These are phyloP conservation scores for Lactarius sp. DNA, from an alignment of 768 basidiomycete species.

Conservation along the genomic window DNA sequence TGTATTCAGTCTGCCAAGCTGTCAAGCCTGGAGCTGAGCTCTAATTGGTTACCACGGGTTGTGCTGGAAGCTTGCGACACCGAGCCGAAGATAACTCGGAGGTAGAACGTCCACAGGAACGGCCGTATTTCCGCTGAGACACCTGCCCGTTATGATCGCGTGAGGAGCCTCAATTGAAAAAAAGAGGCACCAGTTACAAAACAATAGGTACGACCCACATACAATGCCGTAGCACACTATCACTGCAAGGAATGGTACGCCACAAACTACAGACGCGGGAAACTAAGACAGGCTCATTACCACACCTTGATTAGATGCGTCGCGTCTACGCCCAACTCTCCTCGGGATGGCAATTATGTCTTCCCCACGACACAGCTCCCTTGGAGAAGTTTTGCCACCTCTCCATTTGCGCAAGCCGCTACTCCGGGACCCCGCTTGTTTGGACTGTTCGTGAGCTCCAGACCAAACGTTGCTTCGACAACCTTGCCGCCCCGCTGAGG, in stretches of 20 bases:
- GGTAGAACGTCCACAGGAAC: no score
- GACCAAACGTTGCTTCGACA: constrained; percentile 13
- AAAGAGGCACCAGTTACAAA: background rate
- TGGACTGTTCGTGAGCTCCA: constrained; percentile 26
- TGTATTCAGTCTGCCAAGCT: no score
- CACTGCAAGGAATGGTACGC: background rate
- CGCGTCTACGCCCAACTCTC: background rate
- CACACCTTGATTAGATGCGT: background rate
- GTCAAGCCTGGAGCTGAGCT: no score
- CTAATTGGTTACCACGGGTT: no score
- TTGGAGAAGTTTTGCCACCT: constrained; percentile 31
- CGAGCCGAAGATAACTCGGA: no score
- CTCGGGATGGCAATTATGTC: background rate
- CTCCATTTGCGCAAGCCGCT: constrained; percentile 11
- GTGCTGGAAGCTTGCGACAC: no score
- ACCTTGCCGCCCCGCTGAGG: constrained; percentile 25
- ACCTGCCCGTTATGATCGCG: background rate
- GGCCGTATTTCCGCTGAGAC: no score
- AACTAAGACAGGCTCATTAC: background rate
- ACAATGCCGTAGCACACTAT: background rate
- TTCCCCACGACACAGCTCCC: constrained; percentile 38
- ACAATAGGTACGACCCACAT: no score
- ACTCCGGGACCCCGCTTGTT: constrained; percentile 8
- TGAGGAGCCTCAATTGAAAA: background rate
- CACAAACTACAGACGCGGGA: background rate